Evolutionary conservation across 345 rosid species (phyloP).

Genomic region (Clausena lansium): DNA sequence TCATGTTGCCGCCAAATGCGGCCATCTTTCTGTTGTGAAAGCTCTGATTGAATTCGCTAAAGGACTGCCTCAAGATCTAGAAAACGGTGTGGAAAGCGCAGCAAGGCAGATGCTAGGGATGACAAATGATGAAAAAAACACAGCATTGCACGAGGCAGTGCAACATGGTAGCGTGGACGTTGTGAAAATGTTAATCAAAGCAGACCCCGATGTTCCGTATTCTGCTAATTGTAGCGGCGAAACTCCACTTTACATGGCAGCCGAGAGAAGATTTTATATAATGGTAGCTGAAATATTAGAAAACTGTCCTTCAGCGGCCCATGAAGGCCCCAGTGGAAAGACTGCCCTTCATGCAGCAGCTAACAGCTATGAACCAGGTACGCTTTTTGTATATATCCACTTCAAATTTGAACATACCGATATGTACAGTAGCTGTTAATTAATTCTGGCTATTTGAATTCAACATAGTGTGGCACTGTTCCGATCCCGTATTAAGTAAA

Average conservation of each 20-base stretch:
- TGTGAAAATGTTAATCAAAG: background rate
- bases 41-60: background rate
- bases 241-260: conserved; percentile 5
- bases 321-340: background rate
- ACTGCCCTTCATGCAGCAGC: background rate
- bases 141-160: background rate
- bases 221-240: background rate
- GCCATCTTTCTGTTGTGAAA: background rate
- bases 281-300: background rate
- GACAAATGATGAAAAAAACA: background rate
- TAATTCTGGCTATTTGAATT: no score
- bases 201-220: background rate
- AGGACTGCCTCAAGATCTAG: background rate
- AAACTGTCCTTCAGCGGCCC: background rate
- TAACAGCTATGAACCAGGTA: no score
- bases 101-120: background rate
- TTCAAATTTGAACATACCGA: no score
- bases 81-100: background rate
- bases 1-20: background rate
- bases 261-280: background rate
- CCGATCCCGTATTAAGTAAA: no score
- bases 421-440: no score
- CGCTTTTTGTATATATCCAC: no score
- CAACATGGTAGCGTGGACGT: background rate
- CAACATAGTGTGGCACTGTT: no score